Conservation (phyloP, 2,329 filamentous ascomycete genomes). For the Paracorniculantispora psalliotae region DNA sequence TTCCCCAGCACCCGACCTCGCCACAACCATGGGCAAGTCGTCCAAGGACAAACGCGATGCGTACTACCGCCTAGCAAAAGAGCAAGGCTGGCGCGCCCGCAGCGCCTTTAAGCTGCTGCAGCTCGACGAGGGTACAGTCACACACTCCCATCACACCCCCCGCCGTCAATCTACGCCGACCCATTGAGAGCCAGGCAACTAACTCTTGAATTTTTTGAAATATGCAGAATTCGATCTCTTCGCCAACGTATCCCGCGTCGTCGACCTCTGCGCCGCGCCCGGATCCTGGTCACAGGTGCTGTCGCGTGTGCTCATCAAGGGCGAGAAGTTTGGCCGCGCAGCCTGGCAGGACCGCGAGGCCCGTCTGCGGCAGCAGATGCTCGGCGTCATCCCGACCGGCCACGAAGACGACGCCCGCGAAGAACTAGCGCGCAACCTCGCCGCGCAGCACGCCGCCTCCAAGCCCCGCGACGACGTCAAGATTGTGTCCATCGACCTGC, state of each 20-base stretch:
- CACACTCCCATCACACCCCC: not conserved
- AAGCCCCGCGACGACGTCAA: slow-evolving; percentile 67
- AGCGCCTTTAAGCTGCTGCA: slow-evolving; percentile 97
- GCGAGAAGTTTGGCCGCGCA: slow-evolving; percentile 79
- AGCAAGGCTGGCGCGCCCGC: slow-evolving; percentile 95
- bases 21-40: slow-evolving; percentile 75
- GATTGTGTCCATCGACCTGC: slow-evolving; percentile 92
- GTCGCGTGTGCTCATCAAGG: slow-evolving; percentile 87
- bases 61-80: slow-evolving; percentile 95
- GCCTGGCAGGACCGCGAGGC: slow-evolving; percentile 85
- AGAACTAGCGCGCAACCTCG: slow-evolving; percentile 9
- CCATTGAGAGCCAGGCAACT: slow-evolving; percentile 13
- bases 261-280: slow-evolving; percentile 92
- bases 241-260: slow-evolving; percentile 81
- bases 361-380: slow-evolving; percentile 56
- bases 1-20: not conserved
- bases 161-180: not conserved
- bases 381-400: slow-evolving; percentile 42
- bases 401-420: slow-evolving; percentile 12
- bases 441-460: slow-evolving; percentile 23
- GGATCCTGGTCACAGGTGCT: slow-evolving; percentile 97
- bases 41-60: slow-evolving; percentile 98
- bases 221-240: slow-evolving; percentile 88
- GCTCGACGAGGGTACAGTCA: slow-evolving; percentile 65
- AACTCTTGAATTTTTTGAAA: not conserved